Percentiles rank a stretch among this genome's conserved stretches.
phyloP scores from a whole-genome alignment of 129 eudicot species.

The Pittosporum tobira region DNA sequence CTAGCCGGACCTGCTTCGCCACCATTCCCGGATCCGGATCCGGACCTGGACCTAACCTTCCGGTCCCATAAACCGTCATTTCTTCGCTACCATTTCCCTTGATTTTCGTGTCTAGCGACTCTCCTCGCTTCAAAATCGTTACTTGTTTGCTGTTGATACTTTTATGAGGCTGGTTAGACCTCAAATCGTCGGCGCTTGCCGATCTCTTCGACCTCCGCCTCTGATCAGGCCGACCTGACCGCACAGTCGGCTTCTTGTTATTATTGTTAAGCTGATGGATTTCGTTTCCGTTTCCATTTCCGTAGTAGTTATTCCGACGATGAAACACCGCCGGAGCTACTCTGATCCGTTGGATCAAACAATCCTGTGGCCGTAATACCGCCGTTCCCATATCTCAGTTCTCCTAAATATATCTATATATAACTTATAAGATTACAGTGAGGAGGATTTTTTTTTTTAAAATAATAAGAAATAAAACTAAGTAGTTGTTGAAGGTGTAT shows the following conservation, averaged over 20 bases:
- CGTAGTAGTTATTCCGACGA: conserved; percentile 19
- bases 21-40: conserved; percentile 12
- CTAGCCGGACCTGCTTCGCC: conserved; percentile 7
- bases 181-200: conserved; percentile 14
- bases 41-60: conserved; percentile 9
- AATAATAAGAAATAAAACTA: no score
- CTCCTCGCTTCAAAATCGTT: conserved; percentile 31
- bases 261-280: neutral
- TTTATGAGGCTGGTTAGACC: neutral
- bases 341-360: conserved; percentile 19
- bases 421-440: neutral
- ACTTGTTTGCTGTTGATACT: conserved; percentile 11
- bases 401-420: no score
- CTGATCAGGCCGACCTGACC: conserved; percentile 2
- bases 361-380: conserved; percentile 43
- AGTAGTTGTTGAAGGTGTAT: no score
- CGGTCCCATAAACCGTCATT: neutral
- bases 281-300: conserved; percentile 6
- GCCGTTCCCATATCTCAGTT: conserved; percentile 36
- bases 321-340: conserved; percentile 17
- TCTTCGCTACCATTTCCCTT: neutral
- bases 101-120: conserved; percentile 18
- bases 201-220: conserved; percentile 5
- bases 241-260: neutral
- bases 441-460: no score